Conservation (phyloP, 148 eudicot genomes). For the Heliamphora exappendiculata region DNA sequence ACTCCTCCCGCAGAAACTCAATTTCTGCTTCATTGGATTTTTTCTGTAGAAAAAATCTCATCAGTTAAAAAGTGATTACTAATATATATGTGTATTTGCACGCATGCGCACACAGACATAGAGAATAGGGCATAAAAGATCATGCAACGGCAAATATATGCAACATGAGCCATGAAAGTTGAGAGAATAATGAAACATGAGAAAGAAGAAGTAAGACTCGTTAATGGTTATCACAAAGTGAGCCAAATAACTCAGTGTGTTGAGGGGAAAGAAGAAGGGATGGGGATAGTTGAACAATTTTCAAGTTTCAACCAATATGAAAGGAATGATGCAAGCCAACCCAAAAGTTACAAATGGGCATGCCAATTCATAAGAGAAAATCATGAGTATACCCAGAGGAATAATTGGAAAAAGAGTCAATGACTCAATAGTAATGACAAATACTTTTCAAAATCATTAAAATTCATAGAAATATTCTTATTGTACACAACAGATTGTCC, state of each 20-base stretch:
- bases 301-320: neutral
- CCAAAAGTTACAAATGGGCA: neutral
- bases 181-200: neutral
- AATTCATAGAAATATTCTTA: neutral
- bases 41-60: conserved; percentile 35
- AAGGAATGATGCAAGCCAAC: neutral
- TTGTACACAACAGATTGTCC: no score
- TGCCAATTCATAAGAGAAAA: neutral
- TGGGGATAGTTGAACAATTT: neutral
- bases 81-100: neutral
- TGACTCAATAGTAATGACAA: neutral
- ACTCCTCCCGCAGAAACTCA: conserved; percentile 91
- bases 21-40: conserved; percentile 87
- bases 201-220: neutral
- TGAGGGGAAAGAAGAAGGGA: conserved; percentile 1
- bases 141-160: neutral
- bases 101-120: neutral
- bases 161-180: neutral
- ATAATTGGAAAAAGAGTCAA: neutral
- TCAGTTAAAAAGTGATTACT: neutral
- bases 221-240: neutral
- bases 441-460: neutral
- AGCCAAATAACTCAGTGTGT: neutral
- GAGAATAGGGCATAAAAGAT: neutral
- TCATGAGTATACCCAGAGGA: neutral